Conservation (phyloP, 208 protist species). For the Blechomonas ayalai region DNA sequence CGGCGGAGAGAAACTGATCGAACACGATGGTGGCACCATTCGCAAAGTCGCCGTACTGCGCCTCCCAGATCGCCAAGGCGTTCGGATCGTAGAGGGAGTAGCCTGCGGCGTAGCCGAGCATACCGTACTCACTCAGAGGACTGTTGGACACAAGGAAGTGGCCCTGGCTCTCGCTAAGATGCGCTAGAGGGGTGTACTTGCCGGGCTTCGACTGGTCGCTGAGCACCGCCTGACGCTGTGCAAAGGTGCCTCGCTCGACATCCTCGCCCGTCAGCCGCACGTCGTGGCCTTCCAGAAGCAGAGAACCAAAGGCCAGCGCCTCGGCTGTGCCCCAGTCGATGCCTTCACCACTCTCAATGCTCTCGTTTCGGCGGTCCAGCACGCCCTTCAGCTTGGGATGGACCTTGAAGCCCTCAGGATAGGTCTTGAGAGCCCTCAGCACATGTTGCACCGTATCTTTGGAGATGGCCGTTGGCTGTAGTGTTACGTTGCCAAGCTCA, state of each 20-base stretch:
- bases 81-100: constrained; percentile 94
- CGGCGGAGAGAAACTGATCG: constrained; percentile 94
- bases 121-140: constrained; percentile 94
- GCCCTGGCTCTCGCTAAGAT: constrained; percentile 71
- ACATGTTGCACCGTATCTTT: constrained; percentile 42
- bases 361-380: constrained; percentile 70
- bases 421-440: constrained; percentile 39
- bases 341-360: constrained; percentile 51
- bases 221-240: constrained; percentile 95
- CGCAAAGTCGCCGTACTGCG: constrained; percentile 98
- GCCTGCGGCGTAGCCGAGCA: constrained; percentile 96
- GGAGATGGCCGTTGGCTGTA: constrained; percentile 64
- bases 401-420: constrained; percentile 74
- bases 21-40: constrained; percentile 98
- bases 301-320: constrained; percentile 92
- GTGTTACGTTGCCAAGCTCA: constrained; percentile 50
- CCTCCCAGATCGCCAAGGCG: constrained; percentile 97
- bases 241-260: constrained; percentile 97
- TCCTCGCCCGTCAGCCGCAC: constrained; percentile 94
- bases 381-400: constrained; percentile 79
- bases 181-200: constrained; percentile 69
- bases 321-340: constrained; percentile 95
- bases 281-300: constrained; percentile 93
- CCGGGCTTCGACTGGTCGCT: constrained; percentile 85
- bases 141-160: constrained; percentile 91